Evolutionary conservation across 768 basidiomycete genomes (phyloP).

Genomic region (Melanogaster broomeanus): DNA sequence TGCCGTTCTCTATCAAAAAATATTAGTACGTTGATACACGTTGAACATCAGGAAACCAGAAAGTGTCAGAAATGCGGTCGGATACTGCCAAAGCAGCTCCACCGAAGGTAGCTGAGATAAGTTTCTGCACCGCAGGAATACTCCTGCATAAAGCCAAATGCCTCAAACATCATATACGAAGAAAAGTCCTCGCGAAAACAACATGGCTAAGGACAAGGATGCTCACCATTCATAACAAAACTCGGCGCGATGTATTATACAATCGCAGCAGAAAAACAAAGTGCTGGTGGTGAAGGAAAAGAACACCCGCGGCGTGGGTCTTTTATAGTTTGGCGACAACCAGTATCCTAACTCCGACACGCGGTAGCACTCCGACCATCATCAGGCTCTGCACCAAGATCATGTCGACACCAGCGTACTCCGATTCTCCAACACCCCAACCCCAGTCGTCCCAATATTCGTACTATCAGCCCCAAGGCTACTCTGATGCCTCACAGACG

Average conservation of each 20-base stretch:
- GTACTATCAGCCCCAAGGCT: slow-evolving; percentile 12
- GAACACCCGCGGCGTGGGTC: no score
- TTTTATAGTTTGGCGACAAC: slow-evolving; percentile 23
- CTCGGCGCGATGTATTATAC: no score
- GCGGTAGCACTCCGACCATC: slow-evolving; percentile 1
- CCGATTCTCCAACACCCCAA: slow-evolving; percentile 35
- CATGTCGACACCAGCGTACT: slow-evolving; percentile 35
- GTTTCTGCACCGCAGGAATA: slow-evolving; percentile 76
- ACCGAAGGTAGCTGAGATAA: slow-evolving; percentile 92
- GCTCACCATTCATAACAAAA: slow-evolving; percentile 24
- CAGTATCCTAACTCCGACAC: slow-evolving; percentile 31
- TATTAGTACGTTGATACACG: slow-evolving; percentile 8
- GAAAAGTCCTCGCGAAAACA: background rate
- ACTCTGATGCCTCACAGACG: slow-evolving; percentile 23
- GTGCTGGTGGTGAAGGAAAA: background rate
- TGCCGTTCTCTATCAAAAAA: slow-evolving; percentile 27
- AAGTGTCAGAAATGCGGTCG: slow-evolving; percentile 50
- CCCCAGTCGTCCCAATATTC: slow-evolving; percentile 23
- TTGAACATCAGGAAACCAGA: background rate
- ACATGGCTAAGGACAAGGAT: background rate
- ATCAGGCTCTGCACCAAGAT: slow-evolving; percentile 23
- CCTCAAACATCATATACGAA: slow-evolving; percentile 80
- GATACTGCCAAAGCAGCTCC: slow-evolving; percentile 42
- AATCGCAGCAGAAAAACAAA: slow-evolving; percentile 6
- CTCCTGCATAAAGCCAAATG: slow-evolving; percentile 87